A percentile compares a stretch with the other conserved stretches of the same genome.
Conservation (phyloP, 2,329 filamentous ascomycete genomes). For the Alternaria sp. region DNA sequence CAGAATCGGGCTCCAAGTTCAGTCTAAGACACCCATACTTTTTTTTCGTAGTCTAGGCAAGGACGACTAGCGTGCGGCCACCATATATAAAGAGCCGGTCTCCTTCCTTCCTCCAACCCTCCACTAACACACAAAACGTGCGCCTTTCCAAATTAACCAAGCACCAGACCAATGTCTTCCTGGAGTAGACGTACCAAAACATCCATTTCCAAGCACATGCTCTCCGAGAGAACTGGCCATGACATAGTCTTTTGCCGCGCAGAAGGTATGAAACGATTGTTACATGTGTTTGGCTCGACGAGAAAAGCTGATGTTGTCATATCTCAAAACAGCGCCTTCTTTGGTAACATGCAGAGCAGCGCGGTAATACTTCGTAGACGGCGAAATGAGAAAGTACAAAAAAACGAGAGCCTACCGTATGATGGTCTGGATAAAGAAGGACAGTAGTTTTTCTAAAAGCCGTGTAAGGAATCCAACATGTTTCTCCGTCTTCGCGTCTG, state of each 20-base stretch:
- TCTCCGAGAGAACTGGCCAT: neutral
- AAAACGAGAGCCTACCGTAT: neutral
- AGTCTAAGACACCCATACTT: too few species aligned
- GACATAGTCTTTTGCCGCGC: neutral
- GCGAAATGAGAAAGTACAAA: neutral
- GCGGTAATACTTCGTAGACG: neutral
- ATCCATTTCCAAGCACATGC: neutral
- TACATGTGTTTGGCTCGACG: neutral
- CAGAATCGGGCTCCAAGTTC: too few species aligned
- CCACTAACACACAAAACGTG: neutral
- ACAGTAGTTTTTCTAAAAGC: neutral
- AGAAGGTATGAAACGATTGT: neutral
- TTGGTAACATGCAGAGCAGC: neutral
- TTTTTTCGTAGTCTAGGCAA: neutral
- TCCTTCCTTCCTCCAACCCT: neutral
- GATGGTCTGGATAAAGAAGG: neutral
- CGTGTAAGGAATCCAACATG: neutral
- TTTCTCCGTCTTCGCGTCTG: neutral
- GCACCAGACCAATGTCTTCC: too few species aligned
- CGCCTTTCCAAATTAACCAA: too few species aligned
- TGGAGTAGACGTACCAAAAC: neutral
- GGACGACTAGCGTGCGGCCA: neutral
- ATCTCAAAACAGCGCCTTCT: neutral
- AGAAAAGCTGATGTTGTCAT: neutral
- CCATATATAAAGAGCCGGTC: neutral